A percentile compares a stretch with the other conserved stretches of the same genome.
Conservation (phyloP, 306 rosid species). For the Lathyrus sativus region DNA sequence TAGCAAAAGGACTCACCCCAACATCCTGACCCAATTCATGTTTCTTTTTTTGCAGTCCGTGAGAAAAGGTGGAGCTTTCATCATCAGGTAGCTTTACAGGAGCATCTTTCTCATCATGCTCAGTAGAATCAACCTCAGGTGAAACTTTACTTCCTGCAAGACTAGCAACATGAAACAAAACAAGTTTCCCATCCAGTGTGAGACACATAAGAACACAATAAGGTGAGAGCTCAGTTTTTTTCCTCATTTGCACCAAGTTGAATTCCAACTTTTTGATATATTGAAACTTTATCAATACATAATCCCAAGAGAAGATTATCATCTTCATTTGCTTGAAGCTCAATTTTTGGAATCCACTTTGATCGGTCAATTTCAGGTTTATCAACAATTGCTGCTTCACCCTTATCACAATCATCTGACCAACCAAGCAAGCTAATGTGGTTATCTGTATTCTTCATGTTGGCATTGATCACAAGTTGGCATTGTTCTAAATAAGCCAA, state of each 20-base stretch:
- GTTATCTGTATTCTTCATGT: constrained; percentile 67
- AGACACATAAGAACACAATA: constrained; percentile 78
- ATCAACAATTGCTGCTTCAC: constrained; percentile 57
- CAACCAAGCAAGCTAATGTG: constrained; percentile 74
- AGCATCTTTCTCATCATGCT: constrained; percentile 52
- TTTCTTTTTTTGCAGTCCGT: constrained; percentile 44
- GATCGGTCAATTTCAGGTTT: too few species aligned
- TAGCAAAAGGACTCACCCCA: constrained; percentile 38
- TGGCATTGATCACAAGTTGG: constrained; percentile 72
- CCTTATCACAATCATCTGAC: constrained; percentile 60
- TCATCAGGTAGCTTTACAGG: constrained; percentile 37
- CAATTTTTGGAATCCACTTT: too few species aligned
- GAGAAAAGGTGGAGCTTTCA: constrained; percentile 38
- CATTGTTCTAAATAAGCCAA: constrained; percentile 75
- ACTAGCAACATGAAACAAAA: constrained; percentile 82
- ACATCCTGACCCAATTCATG: constrained; percentile 49
- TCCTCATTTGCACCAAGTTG: constrained; percentile 57
- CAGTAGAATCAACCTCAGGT: constrained; percentile 47
- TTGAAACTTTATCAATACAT: too few species aligned
- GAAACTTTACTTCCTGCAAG: constrained; percentile 47
- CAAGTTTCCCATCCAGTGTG: constrained; percentile 80
- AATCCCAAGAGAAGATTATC: too few species aligned
- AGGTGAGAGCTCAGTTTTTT: constrained; percentile 69
- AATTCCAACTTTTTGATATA: too few species aligned
- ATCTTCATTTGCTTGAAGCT: too few species aligned